Percentiles rank a stretch among this genome's conserved stretches.
Evolutionary conservation across 192 early-diverging fungal genomes (phyloP).

Genomic region (Dissophora globulifera): DNA sequence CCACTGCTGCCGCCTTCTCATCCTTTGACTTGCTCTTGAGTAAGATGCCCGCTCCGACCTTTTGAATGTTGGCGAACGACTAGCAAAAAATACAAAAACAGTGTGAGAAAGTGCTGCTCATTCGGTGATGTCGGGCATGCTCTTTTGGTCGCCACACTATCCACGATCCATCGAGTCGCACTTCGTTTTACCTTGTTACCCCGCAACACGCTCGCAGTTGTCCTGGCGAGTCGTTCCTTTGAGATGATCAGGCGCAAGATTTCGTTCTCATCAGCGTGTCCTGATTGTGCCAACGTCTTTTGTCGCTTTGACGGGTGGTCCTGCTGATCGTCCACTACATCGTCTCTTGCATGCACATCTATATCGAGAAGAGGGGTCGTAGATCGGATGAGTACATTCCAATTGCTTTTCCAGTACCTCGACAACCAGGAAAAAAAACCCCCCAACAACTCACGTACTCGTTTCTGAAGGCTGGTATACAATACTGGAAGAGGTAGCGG

Average conservation of each 20-base stretch:
- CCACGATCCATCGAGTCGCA: no score
- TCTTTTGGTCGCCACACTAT: no score
- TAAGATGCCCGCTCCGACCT: conserved; percentile 38
- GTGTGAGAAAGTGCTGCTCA: no score
- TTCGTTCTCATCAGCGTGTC: conserved; percentile 42
- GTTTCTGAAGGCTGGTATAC: conserved; percentile 34
- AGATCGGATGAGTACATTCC: no score
- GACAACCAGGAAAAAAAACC: no score
- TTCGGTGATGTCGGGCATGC: no score
- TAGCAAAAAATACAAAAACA: no score
- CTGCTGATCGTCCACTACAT: conserved; percentile 47
- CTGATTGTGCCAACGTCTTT: conserved; percentile 38
- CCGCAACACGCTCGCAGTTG: conserved; percentile 55
- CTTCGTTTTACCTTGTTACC: conserved; percentile 54
- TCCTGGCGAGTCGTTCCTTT: conserved; percentile 55
- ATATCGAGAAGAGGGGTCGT: conserved; percentile 5
- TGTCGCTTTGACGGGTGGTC: conserved; percentile 44
- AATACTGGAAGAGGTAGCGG: conserved; percentile 53
- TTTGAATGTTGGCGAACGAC: conserved; percentile 54
- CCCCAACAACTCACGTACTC: no score
- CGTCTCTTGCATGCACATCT: conserved; percentile 50
- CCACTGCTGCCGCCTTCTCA: conserved; percentile 34
- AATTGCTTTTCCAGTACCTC: no score
- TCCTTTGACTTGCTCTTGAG: conserved; percentile 51
- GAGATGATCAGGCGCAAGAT: conserved; percentile 50